These are phyloP conservation scores for Paracamarosporium sp. DNA, from an alignment of 2,329 filamentous ascomycete genomes.

Conservation along the genomic window DNA sequence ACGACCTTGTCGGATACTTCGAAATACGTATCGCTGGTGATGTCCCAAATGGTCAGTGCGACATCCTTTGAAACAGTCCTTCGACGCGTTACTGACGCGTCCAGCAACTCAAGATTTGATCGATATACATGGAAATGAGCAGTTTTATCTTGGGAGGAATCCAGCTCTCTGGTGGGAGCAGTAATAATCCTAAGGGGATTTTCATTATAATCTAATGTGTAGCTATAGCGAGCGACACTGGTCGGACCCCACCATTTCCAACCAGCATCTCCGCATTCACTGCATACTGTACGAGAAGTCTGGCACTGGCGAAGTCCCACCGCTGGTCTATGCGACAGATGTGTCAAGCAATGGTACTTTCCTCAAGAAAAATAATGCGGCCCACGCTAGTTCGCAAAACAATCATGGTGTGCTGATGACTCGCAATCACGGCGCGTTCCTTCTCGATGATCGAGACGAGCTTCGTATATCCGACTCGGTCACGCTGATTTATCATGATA, in stretches of 20 bases:
- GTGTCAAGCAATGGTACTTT: slow-evolving; percentile 53
- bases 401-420: slow-evolving; percentile 37
- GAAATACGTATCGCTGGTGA: slow-evolving; percentile 26
- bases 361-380: slow-evolving; percentile 37
- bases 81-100: slow-evolving; percentile 21
- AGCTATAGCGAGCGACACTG: slow-evolving; percentile 35
- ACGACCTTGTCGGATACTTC: slow-evolving; percentile 35
- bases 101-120: slow-evolving; percentile 34
- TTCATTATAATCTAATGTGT: slow-evolving; percentile 22
- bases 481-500: slow-evolving; percentile 34
- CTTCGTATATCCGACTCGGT: slow-evolving; percentile 42
- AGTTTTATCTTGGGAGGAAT: slow-evolving; percentile 45
- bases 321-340: slow-evolving; percentile 56
- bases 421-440: slow-evolving; percentile 42
- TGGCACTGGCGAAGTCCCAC: slow-evolving; percentile 39
- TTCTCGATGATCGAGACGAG: slow-evolving; percentile 53
- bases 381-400: slow-evolving; percentile 27
- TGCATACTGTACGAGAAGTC: slow-evolving; percentile 55
- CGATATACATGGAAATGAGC: slow-evolving; percentile 41
- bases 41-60: slow-evolving; percentile 24
- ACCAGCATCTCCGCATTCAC: slow-evolving; percentile 54
- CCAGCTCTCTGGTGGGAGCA: slow-evolving; percentile 38
- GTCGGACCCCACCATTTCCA: slow-evolving; percentile 50
- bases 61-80: not conserved
- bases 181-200: slow-evolving; percentile 1